Evolutionary conservation across 2,329 filamentous ascomycete genomes (phyloP).

Genomic region (Leptographium procerum): DNA sequence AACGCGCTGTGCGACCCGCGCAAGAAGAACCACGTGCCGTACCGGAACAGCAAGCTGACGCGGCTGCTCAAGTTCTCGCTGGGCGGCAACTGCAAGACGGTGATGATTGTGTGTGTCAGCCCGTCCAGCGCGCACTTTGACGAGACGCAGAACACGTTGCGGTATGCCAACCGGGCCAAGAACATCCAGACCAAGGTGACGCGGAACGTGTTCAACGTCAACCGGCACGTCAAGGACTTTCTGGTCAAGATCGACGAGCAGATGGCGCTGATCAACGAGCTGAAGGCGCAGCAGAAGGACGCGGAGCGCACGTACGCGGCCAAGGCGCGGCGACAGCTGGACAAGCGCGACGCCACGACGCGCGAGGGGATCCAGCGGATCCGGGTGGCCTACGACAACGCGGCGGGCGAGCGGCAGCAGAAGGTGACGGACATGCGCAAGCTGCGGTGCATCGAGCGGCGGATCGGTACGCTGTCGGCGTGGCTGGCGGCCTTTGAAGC

Average conservation of each 20-base stretch:
- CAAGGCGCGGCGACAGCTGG: slow-evolving; percentile 83
- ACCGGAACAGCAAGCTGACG: slow-evolving; percentile 95
- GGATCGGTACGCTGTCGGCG: slow-evolving; percentile 74
- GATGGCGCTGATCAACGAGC: slow-evolving; percentile 89
- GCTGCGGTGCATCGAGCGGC: slow-evolving; percentile 68
- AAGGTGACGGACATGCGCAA: slow-evolving; percentile 70
- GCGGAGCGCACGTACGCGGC: slow-evolving; percentile 68
- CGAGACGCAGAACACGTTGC: slow-evolving; percentile 93
- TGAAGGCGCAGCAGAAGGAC: slow-evolving; percentile 87
- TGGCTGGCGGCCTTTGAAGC: slow-evolving; percentile 91
- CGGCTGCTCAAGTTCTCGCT: slow-evolving; percentile 92
- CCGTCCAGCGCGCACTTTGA: slow-evolving; percentile 95
- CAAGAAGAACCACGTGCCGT: slow-evolving; percentile 88
- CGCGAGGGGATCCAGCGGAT: slow-evolving; percentile 73
- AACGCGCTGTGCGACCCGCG: slow-evolving; percentile 91
- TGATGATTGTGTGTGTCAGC: slow-evolving; percentile 99
- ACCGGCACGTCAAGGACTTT: slow-evolving; percentile 98
- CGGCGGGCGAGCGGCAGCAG: slow-evolving; percentile 64
- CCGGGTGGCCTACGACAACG: slow-evolving; percentile 73
- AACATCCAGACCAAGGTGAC: slow-evolving; percentile 99
- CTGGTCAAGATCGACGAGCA: slow-evolving; percentile 99
- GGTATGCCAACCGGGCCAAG: slow-evolving; percentile 95
- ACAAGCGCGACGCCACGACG: slow-evolving; percentile 66
- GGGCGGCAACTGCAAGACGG: slow-evolving; percentile 94
- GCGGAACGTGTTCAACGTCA: slow-evolving; percentile 98